These are phyloP conservation scores for Trapa incisa DNA, from an alignment of 345 rosid genomes.

Conservation along the genomic window DNA sequence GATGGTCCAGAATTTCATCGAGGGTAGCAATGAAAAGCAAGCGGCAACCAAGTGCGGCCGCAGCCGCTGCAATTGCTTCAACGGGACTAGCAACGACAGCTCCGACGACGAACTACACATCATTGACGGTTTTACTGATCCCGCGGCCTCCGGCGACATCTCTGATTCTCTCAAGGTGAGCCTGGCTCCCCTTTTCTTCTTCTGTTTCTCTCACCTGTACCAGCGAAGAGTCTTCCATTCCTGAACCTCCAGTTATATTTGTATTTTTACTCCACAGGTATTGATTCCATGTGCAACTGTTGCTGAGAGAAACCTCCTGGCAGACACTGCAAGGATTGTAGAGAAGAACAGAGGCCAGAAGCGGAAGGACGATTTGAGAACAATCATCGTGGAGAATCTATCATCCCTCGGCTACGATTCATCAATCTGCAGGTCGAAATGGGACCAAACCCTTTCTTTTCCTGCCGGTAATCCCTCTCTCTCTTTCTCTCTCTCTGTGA, in stretches of 20 bases:
- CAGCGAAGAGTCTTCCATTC: no score
- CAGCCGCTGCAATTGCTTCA: constrained; percentile 89
- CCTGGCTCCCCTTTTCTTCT: background rate
- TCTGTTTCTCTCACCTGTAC: no score
- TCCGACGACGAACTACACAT: constrained; percentile 75
- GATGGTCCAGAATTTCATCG: constrained; percentile 87
- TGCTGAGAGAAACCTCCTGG: constrained; percentile 62
- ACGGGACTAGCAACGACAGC: constrained; percentile 61
- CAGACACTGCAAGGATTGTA: constrained; percentile 67
- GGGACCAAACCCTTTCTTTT: constrained; percentile 62
- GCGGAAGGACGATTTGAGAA: constrained; percentile 61
- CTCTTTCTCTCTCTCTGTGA: constrained; percentile 1
- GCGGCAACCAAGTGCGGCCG: constrained; percentile 49
- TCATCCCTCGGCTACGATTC: constrained; percentile 51
- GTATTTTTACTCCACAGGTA: constrained; percentile 31
- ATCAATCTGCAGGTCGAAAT: constrained; percentile 83
- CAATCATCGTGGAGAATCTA: constrained; percentile 49
- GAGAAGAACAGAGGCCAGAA: constrained; percentile 65
- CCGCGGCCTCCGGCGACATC: constrained; percentile 28
- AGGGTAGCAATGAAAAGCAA: constrained; percentile 73
- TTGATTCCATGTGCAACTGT: constrained; percentile 57
- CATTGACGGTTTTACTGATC: constrained; percentile 32
- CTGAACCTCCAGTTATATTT: background rate
- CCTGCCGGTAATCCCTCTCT: constrained; percentile 52
- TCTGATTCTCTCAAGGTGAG: constrained; percentile 67